Evolutionary conservation across 805 yeast genomes (phyloP).

Genomic region (Candida dajiaensis): DNA sequence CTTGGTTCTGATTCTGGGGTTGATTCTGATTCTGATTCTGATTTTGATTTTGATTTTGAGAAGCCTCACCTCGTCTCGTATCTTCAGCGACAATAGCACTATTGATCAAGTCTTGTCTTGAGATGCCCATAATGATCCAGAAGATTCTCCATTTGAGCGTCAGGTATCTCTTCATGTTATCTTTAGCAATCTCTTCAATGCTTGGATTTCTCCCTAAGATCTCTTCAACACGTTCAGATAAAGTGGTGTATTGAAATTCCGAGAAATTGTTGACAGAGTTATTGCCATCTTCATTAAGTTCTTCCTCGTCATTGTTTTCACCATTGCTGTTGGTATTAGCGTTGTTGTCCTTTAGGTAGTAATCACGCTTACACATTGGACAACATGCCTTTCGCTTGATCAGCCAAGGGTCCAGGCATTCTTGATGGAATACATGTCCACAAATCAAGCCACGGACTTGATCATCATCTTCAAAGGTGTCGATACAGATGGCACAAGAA

Average conservation of each 20-base stretch:
- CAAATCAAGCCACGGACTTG: constrained; percentile 68
- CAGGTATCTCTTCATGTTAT: constrained; percentile 30
- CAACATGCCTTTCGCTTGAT: constrained; percentile 71
- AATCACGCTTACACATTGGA: constrained; percentile 76
- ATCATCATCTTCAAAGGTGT: constrained; percentile 54
- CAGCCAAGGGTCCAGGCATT: constrained; percentile 80
- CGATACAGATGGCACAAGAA: constrained; percentile 75
- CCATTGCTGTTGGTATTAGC: constrained; percentile 14
- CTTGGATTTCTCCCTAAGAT: constrained; percentile 35
- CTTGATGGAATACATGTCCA: constrained; percentile 78
- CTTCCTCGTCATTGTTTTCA: constrained; percentile 19
- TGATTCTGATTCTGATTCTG: neutral
- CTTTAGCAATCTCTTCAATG: constrained; percentile 40
- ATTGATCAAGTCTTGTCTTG: constrained; percentile 40
- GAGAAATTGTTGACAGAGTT: constrained; percentile 21
- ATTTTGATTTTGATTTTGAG: neutral
- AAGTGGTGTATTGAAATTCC: constrained; percentile 33
- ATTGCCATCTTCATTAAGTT: constrained; percentile 21
- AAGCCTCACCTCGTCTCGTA: constrained; percentile 21
- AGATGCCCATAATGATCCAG: constrained; percentile 55
- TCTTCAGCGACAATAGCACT: constrained; percentile 41
- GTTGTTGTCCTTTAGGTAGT: constrained; percentile 29
- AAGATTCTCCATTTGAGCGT: constrained; percentile 30
- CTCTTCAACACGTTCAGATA: constrained; percentile 36
- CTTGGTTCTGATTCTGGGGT: neutral